A percentile compares a stretch with the other conserved stretches of the same genome.
These are phyloP conservation scores for Colletotrichum lini DNA, from an alignment of 2,329 filamentous ascomycete genomes.

Conservation along the genomic window DNA sequence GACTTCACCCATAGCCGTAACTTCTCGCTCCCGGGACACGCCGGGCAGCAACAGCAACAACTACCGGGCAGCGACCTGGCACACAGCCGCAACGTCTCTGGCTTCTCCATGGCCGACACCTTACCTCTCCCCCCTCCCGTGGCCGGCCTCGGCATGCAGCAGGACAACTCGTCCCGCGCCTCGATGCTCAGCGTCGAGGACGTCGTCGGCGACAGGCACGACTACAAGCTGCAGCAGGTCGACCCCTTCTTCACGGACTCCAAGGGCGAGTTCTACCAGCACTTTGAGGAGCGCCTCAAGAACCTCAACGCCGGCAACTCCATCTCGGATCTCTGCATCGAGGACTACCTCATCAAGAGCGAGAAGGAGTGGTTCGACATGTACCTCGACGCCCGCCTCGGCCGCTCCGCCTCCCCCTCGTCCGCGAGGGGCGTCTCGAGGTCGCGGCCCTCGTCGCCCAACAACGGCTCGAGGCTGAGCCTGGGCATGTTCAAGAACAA, in stretches of 20 bases:
- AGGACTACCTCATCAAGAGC: conserved; percentile 74
- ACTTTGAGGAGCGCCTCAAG: conserved; percentile 71
- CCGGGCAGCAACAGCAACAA: conserved; percentile 16
- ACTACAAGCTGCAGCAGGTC: conserved; percentile 75
- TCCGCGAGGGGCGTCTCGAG: conserved; percentile 43
- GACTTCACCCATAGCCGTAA: conserved; percentile 28
- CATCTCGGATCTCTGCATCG: conserved; percentile 72
- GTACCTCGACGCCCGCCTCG: conserved; percentile 71
- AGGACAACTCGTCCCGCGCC: conserved; percentile 46
- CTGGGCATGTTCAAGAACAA: conserved; percentile 37
- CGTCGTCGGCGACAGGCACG: conserved; percentile 72
- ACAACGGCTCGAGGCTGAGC: conserved; percentile 31
- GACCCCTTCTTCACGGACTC: conserved; percentile 78
- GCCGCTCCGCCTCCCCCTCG: conserved; percentile 59
- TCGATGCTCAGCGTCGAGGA: conserved; percentile 68
- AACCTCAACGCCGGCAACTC: conserved; percentile 69
- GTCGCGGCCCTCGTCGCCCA: conserved; percentile 29
- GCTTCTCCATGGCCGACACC: conserved; percentile 45
- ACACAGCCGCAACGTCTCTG: conserved; percentile 35
- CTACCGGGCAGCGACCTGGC: neutral
- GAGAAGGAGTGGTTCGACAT: conserved; percentile 77
- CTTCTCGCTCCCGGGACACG: conserved; percentile 36
- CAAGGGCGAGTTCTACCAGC: conserved; percentile 72
- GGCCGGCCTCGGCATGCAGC: conserved; percentile 34
- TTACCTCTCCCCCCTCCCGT: conserved; percentile 46